These are phyloP conservation scores for Boletus rex-veris DNA, from an alignment of 768 basidiomycete genomes.

Conservation along the genomic window DNA sequence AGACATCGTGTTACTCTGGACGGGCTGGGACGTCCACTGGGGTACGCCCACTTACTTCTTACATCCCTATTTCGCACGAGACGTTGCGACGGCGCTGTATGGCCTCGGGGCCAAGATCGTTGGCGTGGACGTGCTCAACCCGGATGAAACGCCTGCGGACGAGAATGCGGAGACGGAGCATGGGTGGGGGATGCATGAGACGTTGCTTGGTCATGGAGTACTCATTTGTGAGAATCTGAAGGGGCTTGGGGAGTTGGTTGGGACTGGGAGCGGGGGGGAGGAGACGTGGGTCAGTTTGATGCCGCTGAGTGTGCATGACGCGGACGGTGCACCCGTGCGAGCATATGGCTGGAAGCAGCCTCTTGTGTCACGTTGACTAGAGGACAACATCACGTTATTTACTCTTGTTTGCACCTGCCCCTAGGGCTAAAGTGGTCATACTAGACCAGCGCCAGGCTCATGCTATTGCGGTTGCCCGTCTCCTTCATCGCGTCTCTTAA, in stretches of 20 bases:
- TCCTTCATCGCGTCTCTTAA: not conserved
- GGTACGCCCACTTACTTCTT: constrained; percentile 46
- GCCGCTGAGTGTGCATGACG: constrained; percentile 54
- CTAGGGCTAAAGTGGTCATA: constrained; percentile 6
- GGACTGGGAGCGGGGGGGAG: constrained; percentile 13
- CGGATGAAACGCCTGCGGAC: constrained; percentile 52
- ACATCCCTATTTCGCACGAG: constrained; percentile 61
- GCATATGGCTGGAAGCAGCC: constrained; percentile 53
- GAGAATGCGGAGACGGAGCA: constrained; percentile 9
- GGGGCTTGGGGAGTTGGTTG: constrained; percentile 43
- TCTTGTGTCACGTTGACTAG: not conserved
- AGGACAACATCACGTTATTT: too few relatives aligned
- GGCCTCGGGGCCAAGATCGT: constrained; percentile 52
- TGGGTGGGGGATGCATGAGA: constrained; percentile 53
- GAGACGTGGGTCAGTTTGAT: constrained; percentile 50
- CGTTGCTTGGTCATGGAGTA: constrained; percentile 55
- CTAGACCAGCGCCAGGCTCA: not conserved
- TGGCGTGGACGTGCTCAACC: constrained; percentile 62
- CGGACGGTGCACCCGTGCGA: constrained; percentile 70
- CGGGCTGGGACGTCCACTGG: constrained; percentile 66
- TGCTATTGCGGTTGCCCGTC: not conserved
- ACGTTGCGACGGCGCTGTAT: constrained; percentile 49
- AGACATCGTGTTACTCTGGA: constrained; percentile 54
- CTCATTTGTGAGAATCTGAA: constrained; percentile 71
- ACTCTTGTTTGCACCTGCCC: constrained; percentile 4